These are phyloP conservation scores for Vinca major DNA, from an alignment of 305 asterid species.

Conservation along the genomic window DNA sequence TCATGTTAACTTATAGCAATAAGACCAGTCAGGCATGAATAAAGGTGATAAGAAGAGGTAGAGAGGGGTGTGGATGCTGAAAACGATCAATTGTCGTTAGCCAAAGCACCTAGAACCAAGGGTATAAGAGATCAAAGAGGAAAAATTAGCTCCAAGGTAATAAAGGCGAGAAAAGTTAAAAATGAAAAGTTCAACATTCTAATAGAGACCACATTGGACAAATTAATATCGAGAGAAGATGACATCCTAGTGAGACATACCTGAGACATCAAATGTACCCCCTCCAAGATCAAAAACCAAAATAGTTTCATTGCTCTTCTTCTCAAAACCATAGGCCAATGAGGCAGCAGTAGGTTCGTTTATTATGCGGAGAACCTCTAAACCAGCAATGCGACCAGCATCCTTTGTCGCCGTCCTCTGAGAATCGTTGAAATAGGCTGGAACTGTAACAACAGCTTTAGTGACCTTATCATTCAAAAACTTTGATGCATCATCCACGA, in stretches of 20 bases:
- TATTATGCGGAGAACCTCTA: constrained; percentile 87
- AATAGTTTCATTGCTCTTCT: constrained; percentile 83
- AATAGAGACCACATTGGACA: background rate
- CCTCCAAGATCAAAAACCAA: constrained; percentile 95
- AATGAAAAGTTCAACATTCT: background rate
- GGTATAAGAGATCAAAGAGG: background rate
- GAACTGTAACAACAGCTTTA: constrained; percentile 95
- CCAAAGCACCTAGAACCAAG: background rate
- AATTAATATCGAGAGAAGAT: background rate
- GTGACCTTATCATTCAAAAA: constrained; percentile 87
- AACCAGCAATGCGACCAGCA: constrained; percentile 97
- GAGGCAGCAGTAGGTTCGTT: constrained; percentile 98
- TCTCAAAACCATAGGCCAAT: constrained; percentile 90
- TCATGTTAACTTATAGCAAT: background rate
- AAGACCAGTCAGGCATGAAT: background rate
- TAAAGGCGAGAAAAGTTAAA: background rate
- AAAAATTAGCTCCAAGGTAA: background rate
- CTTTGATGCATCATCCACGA: constrained; percentile 94
- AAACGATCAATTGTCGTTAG: background rate
- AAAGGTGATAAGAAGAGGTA: background rate
- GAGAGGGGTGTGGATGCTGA: background rate
- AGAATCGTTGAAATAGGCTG: constrained; percentile 94
- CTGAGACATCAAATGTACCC: constrained; percentile 96
- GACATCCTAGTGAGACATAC: constrained; percentile 29
- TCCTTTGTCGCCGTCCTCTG: constrained; percentile 97